phyloP scores from a whole-genome alignment of 2,329 filamentous ascomycete species.

The Metarhizium robertsii region DNA sequence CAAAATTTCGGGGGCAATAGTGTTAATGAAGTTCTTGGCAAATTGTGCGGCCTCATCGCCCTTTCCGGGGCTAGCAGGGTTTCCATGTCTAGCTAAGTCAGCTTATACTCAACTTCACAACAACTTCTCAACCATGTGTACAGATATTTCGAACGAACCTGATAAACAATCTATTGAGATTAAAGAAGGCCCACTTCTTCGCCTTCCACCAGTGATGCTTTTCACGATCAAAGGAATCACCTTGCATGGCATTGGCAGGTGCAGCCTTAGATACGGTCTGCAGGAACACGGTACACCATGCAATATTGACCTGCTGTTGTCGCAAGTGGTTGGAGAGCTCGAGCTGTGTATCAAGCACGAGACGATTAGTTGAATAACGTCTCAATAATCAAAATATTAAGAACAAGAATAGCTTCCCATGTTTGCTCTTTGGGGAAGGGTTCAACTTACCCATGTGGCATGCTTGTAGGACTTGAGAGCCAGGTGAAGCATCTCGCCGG shows the following conservation, averaged over 20 bases:
- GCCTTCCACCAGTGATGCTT: slow-evolving; percentile 99
- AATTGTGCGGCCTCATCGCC: slow-evolving; percentile 69
- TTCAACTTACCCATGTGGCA: slow-evolving; percentile 68
- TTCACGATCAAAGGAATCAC: slow-evolving; percentile 76
- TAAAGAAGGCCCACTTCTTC: slow-evolving; percentile 99
- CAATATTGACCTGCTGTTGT: slow-evolving; percentile 74
- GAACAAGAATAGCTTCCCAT: background rate
- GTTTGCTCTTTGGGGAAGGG: background rate
- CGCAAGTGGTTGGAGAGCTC: slow-evolving; percentile 74
- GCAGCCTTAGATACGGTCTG: slow-evolving; percentile 79
- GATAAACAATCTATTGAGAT: slow-evolving; percentile 91
- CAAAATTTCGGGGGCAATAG: slow-evolving; percentile 90
- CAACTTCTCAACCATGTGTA: background rate
- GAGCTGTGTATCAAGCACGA: slow-evolving; percentile 45
- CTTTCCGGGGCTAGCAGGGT: slow-evolving; percentile 67
- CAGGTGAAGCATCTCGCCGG: slow-evolving; percentile 91
- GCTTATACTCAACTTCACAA: background rate
- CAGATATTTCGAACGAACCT: slow-evolving; percentile 42
- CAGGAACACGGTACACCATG: slow-evolving; percentile 94
- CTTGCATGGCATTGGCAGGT: slow-evolving; percentile 74
- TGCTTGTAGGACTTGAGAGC: slow-evolving; percentile 97
- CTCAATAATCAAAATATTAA: background rate
- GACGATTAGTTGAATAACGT: background rate
- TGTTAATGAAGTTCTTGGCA: slow-evolving; percentile 81
- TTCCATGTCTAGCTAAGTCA: slow-evolving; percentile 62